Percentiles rank a stretch among this genome's conserved stretches.
Conservation (phyloP, 176 grass and related monocot genomes). For the Sorghum bicolor region DNA sequence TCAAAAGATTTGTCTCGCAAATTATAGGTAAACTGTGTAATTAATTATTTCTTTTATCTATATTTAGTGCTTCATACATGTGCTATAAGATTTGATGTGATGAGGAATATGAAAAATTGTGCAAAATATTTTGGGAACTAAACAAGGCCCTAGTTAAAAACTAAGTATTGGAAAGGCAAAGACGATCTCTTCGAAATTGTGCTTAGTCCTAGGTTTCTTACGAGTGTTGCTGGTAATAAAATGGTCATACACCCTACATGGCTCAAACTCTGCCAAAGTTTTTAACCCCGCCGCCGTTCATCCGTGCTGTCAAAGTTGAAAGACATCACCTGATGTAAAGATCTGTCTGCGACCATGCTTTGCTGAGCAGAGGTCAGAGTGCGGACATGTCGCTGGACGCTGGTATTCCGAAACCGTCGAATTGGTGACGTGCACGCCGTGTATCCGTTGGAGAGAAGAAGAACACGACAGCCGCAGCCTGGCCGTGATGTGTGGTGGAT, state of each 20-base stretch:
- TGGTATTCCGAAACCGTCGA: not conserved
- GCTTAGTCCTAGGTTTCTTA: not conserved
- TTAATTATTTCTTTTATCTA: no score
- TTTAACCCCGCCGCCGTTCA: not conserved
- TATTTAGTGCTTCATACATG: no score
- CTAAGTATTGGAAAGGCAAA: not conserved
- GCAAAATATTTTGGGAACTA: no score
- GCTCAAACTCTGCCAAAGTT: not conserved
- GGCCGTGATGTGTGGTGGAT: not conserved
- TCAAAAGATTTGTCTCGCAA: no score
- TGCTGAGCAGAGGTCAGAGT: not conserved
- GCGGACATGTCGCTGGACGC: not conserved
- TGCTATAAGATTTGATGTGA: no score
- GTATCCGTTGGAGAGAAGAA: not conserved
- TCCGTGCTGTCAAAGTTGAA: not conserved
- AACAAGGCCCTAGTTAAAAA: no score
- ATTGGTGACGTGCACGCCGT: not conserved
- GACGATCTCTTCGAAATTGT: not conserved
- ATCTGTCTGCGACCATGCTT: not conserved
- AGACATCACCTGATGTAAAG: not conserved
- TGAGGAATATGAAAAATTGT: no score
- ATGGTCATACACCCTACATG: no score
- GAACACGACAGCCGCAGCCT: not conserved
- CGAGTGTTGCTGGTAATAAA: not conserved
- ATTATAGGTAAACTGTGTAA: no score